phyloP scores from a whole-genome alignment of 352 stramenopile species.

The Peronospora destructor region DNA sequence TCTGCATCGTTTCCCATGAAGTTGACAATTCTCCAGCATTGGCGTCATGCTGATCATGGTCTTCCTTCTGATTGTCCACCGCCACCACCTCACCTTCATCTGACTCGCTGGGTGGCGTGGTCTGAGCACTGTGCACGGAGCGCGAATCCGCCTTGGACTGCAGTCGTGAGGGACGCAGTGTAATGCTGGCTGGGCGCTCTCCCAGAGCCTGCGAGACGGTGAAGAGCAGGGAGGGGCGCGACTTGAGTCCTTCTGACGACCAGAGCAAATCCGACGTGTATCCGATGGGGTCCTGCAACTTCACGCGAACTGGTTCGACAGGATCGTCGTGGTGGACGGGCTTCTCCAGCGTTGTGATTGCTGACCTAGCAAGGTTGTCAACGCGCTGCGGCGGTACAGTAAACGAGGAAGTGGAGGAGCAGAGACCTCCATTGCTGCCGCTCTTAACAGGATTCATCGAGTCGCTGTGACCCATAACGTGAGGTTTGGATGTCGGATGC shows the following conservation, averaged over 20 bases:
- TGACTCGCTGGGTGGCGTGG: constrained; percentile 20
- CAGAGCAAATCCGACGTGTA: constrained; percentile 43
- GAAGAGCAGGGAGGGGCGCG: constrained; percentile 46
- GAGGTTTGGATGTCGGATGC: constrained; percentile 5
- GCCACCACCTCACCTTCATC: constrained; percentile 17
- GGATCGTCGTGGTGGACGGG: constrained; percentile 35
- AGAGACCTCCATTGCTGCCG: constrained; percentile 7
- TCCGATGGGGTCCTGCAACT: constrained; percentile 44
- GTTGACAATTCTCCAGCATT: constrained; percentile 7
- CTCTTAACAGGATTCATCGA: constrained; percentile 41
- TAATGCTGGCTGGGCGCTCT: constrained; percentile 21
- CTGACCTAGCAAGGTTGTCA: constrained; percentile 5
- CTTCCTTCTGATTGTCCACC: constrained; percentile 41
- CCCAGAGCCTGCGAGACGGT: constrained; percentile 24
- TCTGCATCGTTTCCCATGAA: constrained; percentile 16
- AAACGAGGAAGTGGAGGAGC: not conserved
- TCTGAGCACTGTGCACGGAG: constrained; percentile 24
- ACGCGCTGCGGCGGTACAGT: constrained; percentile 7
- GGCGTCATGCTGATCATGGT: constrained; percentile 11
- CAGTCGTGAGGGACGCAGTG: constrained; percentile 23
- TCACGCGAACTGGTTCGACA: constrained; percentile 45
- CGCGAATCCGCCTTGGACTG: constrained; percentile 18
- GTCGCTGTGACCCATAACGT: constrained; percentile 33
- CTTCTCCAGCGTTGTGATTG: constrained; percentile 28
- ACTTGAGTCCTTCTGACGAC: constrained; percentile 50